Evolutionary conservation across 2,329 filamentous ascomycete genomes (phyloP).

Genomic region (Ophiostoma perfectum): DNA sequence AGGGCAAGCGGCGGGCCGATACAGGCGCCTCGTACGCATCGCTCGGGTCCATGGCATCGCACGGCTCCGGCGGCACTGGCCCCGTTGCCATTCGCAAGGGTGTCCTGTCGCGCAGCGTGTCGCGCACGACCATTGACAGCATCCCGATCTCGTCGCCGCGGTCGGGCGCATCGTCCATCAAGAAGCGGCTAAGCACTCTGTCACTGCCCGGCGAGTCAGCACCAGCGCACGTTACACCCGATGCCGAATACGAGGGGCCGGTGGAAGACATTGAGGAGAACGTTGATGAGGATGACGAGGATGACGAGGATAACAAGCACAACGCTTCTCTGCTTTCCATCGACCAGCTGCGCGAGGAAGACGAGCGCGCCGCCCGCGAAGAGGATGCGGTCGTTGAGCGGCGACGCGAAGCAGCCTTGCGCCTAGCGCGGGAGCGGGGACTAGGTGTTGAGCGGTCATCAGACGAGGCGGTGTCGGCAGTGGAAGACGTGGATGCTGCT

Average conservation of each 20-base stretch:
- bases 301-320: slow-evolving; percentile 33
- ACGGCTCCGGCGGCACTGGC: background rate
- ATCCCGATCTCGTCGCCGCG: slow-evolving; percentile 41
- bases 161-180: slow-evolving; percentile 39
- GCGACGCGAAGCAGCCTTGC: slow-evolving; percentile 48
- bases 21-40: slow-evolving; percentile 20
- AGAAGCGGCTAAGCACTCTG: slow-evolving; percentile 23
- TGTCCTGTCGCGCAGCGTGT: slow-evolving; percentile 47
- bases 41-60: background rate
- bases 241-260: background rate
- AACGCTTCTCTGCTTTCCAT: slow-evolving; percentile 43
- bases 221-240: background rate
- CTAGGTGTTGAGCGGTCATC: slow-evolving; percentile 32
- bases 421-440: slow-evolving; percentile 47
- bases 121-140: slow-evolving; percentile 49
- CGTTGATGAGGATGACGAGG: slow-evolving; percentile 13
- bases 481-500: background rate
- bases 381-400: slow-evolving; percentile 51
- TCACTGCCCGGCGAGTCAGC: slow-evolving; percentile 21
- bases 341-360: slow-evolving; percentile 50
- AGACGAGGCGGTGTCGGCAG: background rate
- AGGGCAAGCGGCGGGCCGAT: slow-evolving; percentile 27
- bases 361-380: slow-evolving; percentile 45
- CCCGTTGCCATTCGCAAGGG: slow-evolving; percentile 13
- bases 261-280: background rate